These are phyloP conservation scores for Puccinia coronata DNA, from an alignment of 1,284 basidiomycete species.

Conservation along the genomic window DNA sequence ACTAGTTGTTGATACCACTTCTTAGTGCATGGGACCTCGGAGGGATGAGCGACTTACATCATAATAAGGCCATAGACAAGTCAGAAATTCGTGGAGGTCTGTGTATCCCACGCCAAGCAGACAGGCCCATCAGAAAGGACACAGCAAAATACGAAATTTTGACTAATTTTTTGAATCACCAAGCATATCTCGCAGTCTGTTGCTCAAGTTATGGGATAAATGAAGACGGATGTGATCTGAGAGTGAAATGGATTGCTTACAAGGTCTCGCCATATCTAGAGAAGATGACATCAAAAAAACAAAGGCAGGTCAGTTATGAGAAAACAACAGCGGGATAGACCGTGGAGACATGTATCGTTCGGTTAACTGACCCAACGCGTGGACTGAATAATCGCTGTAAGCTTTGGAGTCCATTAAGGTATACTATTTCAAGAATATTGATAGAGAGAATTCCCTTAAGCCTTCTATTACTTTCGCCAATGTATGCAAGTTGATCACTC, in stretches of 20 bases:
- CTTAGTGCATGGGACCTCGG: slow-evolving; percentile 66
- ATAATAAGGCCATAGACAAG: slow-evolving; percentile 56
- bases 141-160: not conserved
- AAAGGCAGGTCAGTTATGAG: not conserved
- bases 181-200: not conserved
- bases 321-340: not conserved
- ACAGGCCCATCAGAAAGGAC: not conserved
- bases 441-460: not conserved
- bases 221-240: not conserved
- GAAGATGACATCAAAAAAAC: not conserved
- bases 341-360: too few relatives aligned
- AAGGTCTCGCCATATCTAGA: slow-evolving; percentile 49
- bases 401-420: slow-evolving; percentile 50
- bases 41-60: slow-evolving; percentile 65
- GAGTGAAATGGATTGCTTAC: not conserved
- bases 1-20: slow-evolving; percentile 53
- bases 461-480: not conserved
- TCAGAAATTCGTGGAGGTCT: slow-evolving; percentile 73
- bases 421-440: slow-evolving; percentile 18
- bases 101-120: slow-evolving; percentile 55
- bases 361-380: slow-evolving; percentile 31
- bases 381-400: slow-evolving; percentile 45
- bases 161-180: not conserved
- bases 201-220: not conserved
- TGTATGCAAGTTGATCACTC: slow-evolving; percentile 62